These are phyloP conservation scores for Xylariaceae sp. DNA, from an alignment of 2,329 filamentous ascomycete species.

Conservation along the genomic window DNA sequence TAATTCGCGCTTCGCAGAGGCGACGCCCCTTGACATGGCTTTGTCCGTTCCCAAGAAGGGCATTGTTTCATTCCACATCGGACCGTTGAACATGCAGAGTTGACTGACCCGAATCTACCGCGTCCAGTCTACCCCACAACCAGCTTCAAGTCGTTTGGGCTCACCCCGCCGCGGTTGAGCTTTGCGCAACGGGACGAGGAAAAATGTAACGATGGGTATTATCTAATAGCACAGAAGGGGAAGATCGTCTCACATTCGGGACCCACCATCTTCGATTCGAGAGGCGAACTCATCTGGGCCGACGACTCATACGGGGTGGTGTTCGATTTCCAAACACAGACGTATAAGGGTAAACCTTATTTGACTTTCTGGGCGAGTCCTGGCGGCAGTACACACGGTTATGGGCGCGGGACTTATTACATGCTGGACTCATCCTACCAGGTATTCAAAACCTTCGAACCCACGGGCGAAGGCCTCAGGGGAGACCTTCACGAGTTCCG, in stretches of 20 bases:
- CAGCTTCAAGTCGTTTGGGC: slow-evolving; percentile 17
- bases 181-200: slow-evolving; percentile 18
- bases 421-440: slow-evolving; percentile 37
- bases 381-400: slow-evolving; percentile 22
- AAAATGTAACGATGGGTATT: slow-evolving; percentile 18
- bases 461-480: slow-evolving; percentile 29
- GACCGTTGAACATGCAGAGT: neutral
- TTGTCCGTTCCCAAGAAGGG: no score
- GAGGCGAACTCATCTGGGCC: slow-evolving; percentile 22
- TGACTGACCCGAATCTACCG: neutral
- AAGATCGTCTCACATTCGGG: slow-evolving; percentile 21
- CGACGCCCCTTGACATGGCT: no score
- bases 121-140: slow-evolving; percentile 17
- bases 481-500: slow-evolving; percentile 30
- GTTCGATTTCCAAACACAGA: slow-evolving; percentile 27
- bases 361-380: slow-evolving; percentile 37
- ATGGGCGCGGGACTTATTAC: slow-evolving; percentile 27
- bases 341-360: slow-evolving; percentile 33
- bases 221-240: slow-evolving; percentile 21
- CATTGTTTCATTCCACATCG: no score
- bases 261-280: slow-evolving; percentile 18
- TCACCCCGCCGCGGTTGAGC: slow-evolving; percentile 15
- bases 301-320: slow-evolving; percentile 18
- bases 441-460: slow-evolving; percentile 33
- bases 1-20: no score